Conservation (phyloP, 352 stramenopile species). For the Phytophthora syringae region DNA sequence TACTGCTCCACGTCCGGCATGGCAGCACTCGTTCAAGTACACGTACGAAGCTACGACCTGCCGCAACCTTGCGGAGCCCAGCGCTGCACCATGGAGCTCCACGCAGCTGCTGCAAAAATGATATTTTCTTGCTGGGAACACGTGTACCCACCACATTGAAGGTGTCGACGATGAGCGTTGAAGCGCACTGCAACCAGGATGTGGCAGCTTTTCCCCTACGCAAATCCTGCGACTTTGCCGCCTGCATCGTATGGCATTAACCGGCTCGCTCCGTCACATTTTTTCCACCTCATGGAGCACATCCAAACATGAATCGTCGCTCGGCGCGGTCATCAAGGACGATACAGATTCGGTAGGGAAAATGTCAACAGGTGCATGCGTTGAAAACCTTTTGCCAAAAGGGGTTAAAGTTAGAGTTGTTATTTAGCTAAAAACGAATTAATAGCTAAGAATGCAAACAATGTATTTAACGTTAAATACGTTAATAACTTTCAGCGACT, state of each 20-base stretch:
- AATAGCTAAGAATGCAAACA: too few species aligned
- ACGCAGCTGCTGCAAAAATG: constrained; percentile 20
- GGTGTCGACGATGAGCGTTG: constrained; percentile 24
- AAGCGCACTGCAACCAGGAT: constrained; percentile 33
- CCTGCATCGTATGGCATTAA: constrained; percentile 31
- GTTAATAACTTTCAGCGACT: too few species aligned
- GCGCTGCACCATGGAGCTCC: constrained; percentile 9
- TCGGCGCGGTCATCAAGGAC: neutral
- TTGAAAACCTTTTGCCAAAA: too few species aligned
- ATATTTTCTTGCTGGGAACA: constrained; percentile 10
- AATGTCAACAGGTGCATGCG: too few species aligned
- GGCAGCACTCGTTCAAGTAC: constrained; percentile 3
- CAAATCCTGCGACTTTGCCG: constrained; percentile 17
- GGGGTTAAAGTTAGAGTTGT: too few species aligned
- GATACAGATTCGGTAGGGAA: too few species aligned
- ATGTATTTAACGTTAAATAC: too few species aligned
- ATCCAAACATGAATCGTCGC: neutral
- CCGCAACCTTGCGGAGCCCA: constrained; percentile 11
- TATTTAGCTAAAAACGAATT: too few species aligned
- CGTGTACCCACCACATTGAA: constrained; percentile 20
- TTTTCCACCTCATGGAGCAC: constrained; percentile 6
- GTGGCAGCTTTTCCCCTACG: constrained; percentile 5
- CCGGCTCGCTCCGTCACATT: constrained; percentile 31
- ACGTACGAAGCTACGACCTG: constrained; percentile 17
- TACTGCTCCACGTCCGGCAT: constrained; percentile 15